Base-by-base conservation (phyloP, 768 basidiomycete species). In the Amanita fuliginea region DNA sequence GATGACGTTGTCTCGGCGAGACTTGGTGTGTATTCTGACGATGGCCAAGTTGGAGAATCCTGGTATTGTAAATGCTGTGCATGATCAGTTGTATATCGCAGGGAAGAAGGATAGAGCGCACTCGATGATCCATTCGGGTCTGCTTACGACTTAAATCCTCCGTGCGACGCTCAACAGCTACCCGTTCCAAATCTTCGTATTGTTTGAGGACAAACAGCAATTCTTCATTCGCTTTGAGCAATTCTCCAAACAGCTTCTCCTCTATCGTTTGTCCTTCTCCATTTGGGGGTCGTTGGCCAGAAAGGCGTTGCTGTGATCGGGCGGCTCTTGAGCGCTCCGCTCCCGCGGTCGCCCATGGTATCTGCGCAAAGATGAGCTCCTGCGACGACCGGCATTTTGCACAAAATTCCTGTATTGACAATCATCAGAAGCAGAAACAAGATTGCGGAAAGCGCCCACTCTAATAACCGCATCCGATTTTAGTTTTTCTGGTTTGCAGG, bases 261-360 rank as follows among this genome's bases (percentile, higher is more conserved):
- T 93, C 89, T 7, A 66, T 60, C 0, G 91, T 91, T 41, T 49
- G 47, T 13, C 24, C 40, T 11, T 41, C 40, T 26, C 32, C 47
- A 16, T 41, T 24, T 5, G 21, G 35, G 4, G 19, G 46, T 16
- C 33, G 60, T 49, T 78, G 75, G 44, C 62, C 57, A 11, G 54
- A 46, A 51, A 61, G 59, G 37, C 54, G 56, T 42, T 53, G 56
- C 16, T 59, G 57, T 34, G 65, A 60, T 43, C 59, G 62, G 9
- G 60, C 54, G 55, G 59, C 56, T 30, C 86, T 73, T 6, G 85
- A 84, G 41, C 78, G 78, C 56, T 86, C 83, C 1, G 91, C 91
- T 11, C 82, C 77, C 1, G 89, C 81, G 18, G 81, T 76, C 3
- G 93, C 93, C 92, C 93, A 95, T 6, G 86, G 81, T 57, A 96